A percentile compares a stretch with the other conserved stretches of the same genome.
Conservation (phyloP, 257 asterid genomes). For the Marsdenia floribunda region DNA sequence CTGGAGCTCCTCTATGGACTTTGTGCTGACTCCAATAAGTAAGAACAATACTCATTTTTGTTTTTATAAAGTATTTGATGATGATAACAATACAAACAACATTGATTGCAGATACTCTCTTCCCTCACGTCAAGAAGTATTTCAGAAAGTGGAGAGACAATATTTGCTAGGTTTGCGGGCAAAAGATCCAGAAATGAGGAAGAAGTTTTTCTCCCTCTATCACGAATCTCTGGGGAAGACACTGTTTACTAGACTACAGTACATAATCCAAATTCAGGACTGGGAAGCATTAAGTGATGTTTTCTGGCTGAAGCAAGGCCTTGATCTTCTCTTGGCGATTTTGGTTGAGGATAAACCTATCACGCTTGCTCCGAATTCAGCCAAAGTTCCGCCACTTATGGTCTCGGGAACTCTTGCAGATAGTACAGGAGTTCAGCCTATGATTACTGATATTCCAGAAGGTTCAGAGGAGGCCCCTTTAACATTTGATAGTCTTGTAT, state of each 20-base stretch:
- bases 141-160: constrained; percentile 96
- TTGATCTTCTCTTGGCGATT: constrained; percentile 95
- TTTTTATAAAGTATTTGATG: constrained; percentile 16
- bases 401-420: constrained; percentile 48
- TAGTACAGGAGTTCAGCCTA: constrained; percentile 63
- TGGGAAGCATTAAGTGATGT: constrained; percentile 99
- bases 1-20: constrained; percentile 89
- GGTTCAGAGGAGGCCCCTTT: constrained; percentile 73
- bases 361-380: constrained; percentile 94
- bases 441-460: constrained; percentile 70
- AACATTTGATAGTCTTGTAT: constrained; percentile 72
- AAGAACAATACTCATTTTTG: constrained; percentile 20
- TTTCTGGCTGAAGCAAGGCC: constrained; percentile 99
- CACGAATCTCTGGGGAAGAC: constrained; percentile 89
- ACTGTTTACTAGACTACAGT: constrained; percentile 84
- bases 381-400: constrained; percentile 76
- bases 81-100: constrained; percentile 17
- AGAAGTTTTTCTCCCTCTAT: constrained; percentile 75
- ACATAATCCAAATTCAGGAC: constrained; percentile 88
- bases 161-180: constrained; percentile 91
- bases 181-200: constrained; percentile 78
- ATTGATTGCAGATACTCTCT: constrained; percentile 64
- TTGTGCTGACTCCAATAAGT: constrained; percentile 92
- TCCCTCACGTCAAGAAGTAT: constrained; percentile 79
- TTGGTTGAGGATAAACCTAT: constrained; percentile 90